Evolutionary conservation across 345 rosid species (phyloP).

Genomic region (Psidium guajava): DNA sequence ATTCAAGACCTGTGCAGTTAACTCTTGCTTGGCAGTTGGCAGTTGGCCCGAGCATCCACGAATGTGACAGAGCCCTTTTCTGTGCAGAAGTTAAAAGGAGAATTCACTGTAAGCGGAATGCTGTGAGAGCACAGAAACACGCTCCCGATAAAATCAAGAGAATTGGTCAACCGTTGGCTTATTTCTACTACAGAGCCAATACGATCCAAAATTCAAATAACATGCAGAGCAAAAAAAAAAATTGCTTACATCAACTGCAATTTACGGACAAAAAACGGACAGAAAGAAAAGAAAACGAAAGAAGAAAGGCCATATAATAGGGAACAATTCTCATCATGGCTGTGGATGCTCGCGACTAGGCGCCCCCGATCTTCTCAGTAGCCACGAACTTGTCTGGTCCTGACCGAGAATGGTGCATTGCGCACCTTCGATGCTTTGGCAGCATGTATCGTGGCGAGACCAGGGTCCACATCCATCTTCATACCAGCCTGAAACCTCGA

Average conservation of each 20-base stretch:
- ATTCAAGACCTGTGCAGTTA: too few relatives aligned
- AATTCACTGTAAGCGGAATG: neutral
- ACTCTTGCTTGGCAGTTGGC: too few relatives aligned
- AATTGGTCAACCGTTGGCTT: neutral
- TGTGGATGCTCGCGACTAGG: neutral
- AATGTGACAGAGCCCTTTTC: neutral
- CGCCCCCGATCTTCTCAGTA: conserved; percentile 24
- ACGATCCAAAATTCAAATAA: neutral
- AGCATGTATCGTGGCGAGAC: neutral
- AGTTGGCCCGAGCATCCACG: too few relatives aligned
- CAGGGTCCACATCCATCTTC: conserved; percentile 13
- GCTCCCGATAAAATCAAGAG: neutral
- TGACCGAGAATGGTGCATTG: conserved; percentile 24
- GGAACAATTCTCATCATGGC: neutral
- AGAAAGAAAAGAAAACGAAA: neutral
- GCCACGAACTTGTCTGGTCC: conserved; percentile 55
- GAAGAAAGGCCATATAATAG: neutral
- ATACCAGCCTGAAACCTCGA: conserved; percentile 15
- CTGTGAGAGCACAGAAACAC: neutral
- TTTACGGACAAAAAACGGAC: neutral
- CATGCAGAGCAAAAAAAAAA: neutral
- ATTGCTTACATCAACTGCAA: neutral
- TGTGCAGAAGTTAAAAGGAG: neutral
- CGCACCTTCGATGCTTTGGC: neutral
- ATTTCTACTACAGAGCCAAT: neutral